Base-by-base conservation (phyloP, 2,329 filamentous ascomycete species). In the Ceratocystis destructans region DNA sequence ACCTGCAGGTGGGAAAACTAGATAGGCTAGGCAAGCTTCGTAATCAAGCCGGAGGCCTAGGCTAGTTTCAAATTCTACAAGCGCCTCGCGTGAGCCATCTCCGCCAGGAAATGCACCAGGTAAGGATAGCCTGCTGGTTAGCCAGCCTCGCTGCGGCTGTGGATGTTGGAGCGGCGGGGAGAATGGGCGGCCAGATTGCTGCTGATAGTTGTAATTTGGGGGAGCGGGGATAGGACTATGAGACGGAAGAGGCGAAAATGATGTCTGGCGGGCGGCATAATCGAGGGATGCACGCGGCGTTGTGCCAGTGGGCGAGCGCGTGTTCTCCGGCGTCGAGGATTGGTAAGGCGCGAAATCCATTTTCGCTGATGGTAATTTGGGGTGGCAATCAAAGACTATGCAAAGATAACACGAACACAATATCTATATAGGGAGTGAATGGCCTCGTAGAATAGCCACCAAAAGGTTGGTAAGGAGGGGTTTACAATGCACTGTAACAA, bases 341-440 rank as follows among this genome's bases (percentile, higher is more conserved):
- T 97, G 94, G 78, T 97, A 99, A 46, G 94, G 94, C 59, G 94
- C 94, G 75, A 97, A 99, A 79, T 96, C 89, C 89, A 94, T 94
- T 66, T 71, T 78, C 53, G 15, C 25, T 1, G 12, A 5, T 15
- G 15, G 4, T 57, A 57, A 25, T 53, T 22, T 25, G 4, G 5
- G 53, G 53, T 2, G 53, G 10, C 10, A 22, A 10, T 31, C 25
- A 28, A 8, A 10, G 10, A n/a, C 1, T 10, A 53, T 22, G n/a
- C 17, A 53, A 22, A 20, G 8, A 22, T 10, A 22, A 20, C 3
- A 3, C 1, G n/a, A 22, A 53, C 8, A 20, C 8, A 53, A 22
- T 12, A 10, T 53, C n/a, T 22, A 22, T 6, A 53, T 22, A 20
- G 2, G 5, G 17, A 0, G 15, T 20, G 22, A 22, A 22, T 6